Evolutionary conservation across 2,329 filamentous ascomycete species (phyloP), one percentile per base, ranked within the genome.

Genomic region (Tricladium varicosporioides): DNA sequence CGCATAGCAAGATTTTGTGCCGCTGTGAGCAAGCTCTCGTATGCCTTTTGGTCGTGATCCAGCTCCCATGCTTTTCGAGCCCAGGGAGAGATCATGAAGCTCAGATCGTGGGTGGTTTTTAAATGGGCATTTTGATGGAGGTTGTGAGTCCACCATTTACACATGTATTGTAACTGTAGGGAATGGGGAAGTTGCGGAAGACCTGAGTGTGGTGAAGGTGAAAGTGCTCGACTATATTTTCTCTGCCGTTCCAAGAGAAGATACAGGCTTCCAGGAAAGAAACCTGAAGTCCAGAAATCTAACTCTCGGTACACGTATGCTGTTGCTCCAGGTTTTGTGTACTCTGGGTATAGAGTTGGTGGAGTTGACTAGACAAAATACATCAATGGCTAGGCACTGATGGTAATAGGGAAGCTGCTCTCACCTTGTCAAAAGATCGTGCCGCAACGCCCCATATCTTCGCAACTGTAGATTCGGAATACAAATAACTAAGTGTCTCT

Each of bases 251-350:
- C 70, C 5, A 77, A 65, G 0, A 79, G 67, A 1, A 73, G 65
- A 53, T 78, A 77, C 1, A 79, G 59, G 2, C 69, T 71, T 0
- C 77, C 77, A 0, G 76, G 76, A 53, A 79, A 79, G 69, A 79
- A 79, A 0, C 77, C 76, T 1, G 73, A 76, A 0, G 76, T 79
- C 77, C 77, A 80, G 55, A 78, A 78, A 9, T 74, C 69, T 0
- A 72, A 65, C 27, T 71, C 67, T 11, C 74, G 67, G 53, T 77
- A 73, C 15, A 74, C 69, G 56, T 78, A 79, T 27, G 22, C 22
- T 27, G 22, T 27, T 27, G 22, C 22, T 27, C 22, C 22, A 13
- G 72, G 72, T 22, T 72, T 64, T 9, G 72, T 75, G 57, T 75
- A 73, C 58, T 75, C 74, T 1, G 73, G 73, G 58, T 69, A 74